Evolutionary conservation across 768 basidiomycete species (phyloP), one percentile per base, ranked within the genome.

Genomic region (Mrakia hoshinonis): DNA sequence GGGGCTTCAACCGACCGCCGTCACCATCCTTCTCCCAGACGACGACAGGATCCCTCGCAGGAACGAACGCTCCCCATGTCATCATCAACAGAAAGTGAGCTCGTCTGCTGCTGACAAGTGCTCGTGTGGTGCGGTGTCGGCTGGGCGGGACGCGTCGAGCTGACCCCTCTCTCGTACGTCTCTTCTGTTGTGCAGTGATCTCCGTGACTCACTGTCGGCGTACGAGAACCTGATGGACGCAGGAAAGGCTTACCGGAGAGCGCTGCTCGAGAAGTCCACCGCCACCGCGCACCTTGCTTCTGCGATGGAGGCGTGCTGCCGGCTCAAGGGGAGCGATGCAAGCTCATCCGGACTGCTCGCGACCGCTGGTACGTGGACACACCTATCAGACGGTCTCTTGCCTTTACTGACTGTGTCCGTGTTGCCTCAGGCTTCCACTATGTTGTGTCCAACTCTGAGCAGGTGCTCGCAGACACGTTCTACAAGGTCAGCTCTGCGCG

Each of bases 391-490:
- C n/a, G n/a, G n/a, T n/a, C n/a, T n/a, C n/a, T n/a, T n/a, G n/a
- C n/a, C n/a, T n/a, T 26, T n/a, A n/a, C n/a, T 29, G 38, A 7
- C 9, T 4, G 39, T 12, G 39, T 47, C 7, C 39, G 3, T 20
- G 26, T 36, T 87, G 90, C 34, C n/a, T 87, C 89, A 24, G 93
- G 94, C 5, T 81, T 97, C 54, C 91, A 95, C 79, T 90, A 94
- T 79, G 85, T 97, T 74, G 87, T 95, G 75, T 87, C 89, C 63
- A 95, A 94, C 78, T 91, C 94, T 75, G 92, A 90, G 85, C 91
- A 92, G 79, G 86, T 97, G 70, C 81, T 97, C 78, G 91, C 90
- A 11, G 90, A 92, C 77, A 86, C 89, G 4, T 82, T 95, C 58
- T 90, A 92, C 78, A 61, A 68, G 58, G 67, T 68, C 3, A 31